Conservation (phyloP, 2,329 filamentous ascomycete species). For the Ceratocystiopsis brevicomis region DNA sequence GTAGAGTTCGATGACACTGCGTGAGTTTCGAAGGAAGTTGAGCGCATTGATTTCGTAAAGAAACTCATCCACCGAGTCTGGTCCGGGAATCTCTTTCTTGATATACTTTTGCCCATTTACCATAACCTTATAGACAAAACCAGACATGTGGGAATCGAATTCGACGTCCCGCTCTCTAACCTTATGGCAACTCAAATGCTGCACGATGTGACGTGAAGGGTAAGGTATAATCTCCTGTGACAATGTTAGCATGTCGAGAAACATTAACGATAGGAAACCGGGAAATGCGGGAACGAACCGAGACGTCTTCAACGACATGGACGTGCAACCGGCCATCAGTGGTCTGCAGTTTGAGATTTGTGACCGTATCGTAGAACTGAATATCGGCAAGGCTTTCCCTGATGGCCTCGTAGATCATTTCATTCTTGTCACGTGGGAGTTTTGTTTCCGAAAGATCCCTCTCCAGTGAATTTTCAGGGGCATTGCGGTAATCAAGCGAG, state of each 20-base stretch:
- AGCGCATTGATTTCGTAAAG: slow-evolving; percentile 93
- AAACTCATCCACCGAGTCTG: slow-evolving; percentile 90
- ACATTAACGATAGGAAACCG: neutral
- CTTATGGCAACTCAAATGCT: slow-evolving; percentile 47
- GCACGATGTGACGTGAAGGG: slow-evolving; percentile 52
- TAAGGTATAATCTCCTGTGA: slow-evolving; percentile 68
- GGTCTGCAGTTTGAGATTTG: slow-evolving; percentile 86
- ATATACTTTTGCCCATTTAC: slow-evolving; percentile 54
- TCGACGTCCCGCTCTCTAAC: slow-evolving; percentile 56
- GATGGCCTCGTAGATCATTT: slow-evolving; percentile 85
- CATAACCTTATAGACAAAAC: slow-evolving; percentile 88
- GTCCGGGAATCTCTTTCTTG: slow-evolving; percentile 95
- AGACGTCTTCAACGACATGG: slow-evolving; percentile 91
- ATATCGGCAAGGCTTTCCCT: slow-evolving; percentile 84
- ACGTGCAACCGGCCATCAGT: slow-evolving; percentile 76
- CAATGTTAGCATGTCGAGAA: neutral
- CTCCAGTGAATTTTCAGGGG: slow-evolving; percentile 67
- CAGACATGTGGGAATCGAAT: slow-evolving; percentile 86
- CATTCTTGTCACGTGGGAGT: slow-evolving; percentile 80
- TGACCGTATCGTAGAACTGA: slow-evolving; percentile 89
- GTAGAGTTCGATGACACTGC: slow-evolving; percentile 67
- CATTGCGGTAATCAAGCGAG: slow-evolving; percentile 77
- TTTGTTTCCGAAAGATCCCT: slow-evolving; percentile 57
- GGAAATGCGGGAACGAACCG: slow-evolving; percentile 28
- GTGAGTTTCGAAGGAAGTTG: slow-evolving; percentile 52